Conservation (phyloP, 129 eudicot genomes). For the Helianthus annuus region HanXRQr2.0-SUNRISE NC_035444.2:68995665-68996164, state of each 20-base stretch:
- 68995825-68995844: neutral
- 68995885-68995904: slow-evolving; percentile 73
- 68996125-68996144: slow-evolving; percentile 92
- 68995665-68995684: too few species aligned
- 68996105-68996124: slow-evolving; percentile 97
- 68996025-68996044: slow-evolving; percentile 83
- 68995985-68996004: slow-evolving; percentile 78
- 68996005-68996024: slow-evolving; percentile 78
- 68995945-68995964: slow-evolving; percentile 89
- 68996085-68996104: slow-evolving; percentile 95
- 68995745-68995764: too few species aligned
- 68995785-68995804: too few species aligned
- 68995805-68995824: too few species aligned
- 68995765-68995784: too few species aligned
- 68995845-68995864: slow-evolving; percentile 38
- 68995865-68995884: slow-evolving; percentile 73
- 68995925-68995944: slow-evolving; percentile 84
- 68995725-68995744: too few species aligned
- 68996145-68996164: slow-evolving; percentile 44
- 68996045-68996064: slow-evolving; percentile 68
- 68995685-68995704: too few species aligned
- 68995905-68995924: slow-evolving; percentile 68
- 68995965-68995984: slow-evolving; percentile 92
- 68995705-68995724: too few species aligned
- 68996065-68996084: slow-evolving; percentile 89